A percentile compares a stretch with the other conserved stretches of the same genome.
phyloP scores from a whole-genome alignment of 2,329 filamentous ascomycete genomes.

The Orbilia quercus region DNA sequence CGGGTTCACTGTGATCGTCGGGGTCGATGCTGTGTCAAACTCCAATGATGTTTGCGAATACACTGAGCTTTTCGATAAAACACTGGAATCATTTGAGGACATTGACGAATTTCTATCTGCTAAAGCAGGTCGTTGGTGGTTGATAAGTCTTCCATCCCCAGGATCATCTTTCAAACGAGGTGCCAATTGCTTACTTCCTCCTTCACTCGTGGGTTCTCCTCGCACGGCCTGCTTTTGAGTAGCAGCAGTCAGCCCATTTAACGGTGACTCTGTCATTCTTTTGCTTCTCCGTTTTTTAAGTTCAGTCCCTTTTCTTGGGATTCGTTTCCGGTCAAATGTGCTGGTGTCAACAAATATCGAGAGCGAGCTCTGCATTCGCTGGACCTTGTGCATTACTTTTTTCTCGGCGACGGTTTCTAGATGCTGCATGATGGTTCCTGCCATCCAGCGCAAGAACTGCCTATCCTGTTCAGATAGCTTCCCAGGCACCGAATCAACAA shows the following conservation, averaged over 20 bases:
- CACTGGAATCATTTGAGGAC: conserved; percentile 40
- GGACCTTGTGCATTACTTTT: conserved; percentile 54
- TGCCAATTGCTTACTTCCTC: conserved; percentile 49
- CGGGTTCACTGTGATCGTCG: conserved; percentile 49
- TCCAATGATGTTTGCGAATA: conserved; percentile 44
- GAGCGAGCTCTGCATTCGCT: conserved; percentile 58
- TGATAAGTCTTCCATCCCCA: conserved; percentile 47
- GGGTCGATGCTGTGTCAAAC: conserved; percentile 52
- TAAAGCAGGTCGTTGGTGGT: conserved; percentile 37
- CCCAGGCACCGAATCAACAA: conserved; percentile 58
- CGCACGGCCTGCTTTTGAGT: conserved; percentile 38
- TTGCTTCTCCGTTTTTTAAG: conserved; percentile 46
- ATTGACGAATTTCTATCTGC: conserved; percentile 49
- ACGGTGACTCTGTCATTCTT: conserved; percentile 47
- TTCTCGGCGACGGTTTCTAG: conserved; percentile 58
- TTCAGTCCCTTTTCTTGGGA: conserved; percentile 50
- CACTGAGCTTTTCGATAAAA: conserved; percentile 41
- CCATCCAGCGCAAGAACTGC: conserved; percentile 57
- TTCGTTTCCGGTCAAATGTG: conserved; percentile 56
- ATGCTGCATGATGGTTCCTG: conserved; percentile 59
- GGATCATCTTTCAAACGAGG: conserved; percentile 39
- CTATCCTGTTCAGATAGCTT: conserved; percentile 52
- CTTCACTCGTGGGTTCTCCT: conserved; percentile 35
- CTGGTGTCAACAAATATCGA: conserved; percentile 59
- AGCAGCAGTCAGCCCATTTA: conserved; percentile 38